phyloP scores from a whole-genome alignment of 2,329 filamentous ascomycete species.

The Microsporum canis region DNA sequence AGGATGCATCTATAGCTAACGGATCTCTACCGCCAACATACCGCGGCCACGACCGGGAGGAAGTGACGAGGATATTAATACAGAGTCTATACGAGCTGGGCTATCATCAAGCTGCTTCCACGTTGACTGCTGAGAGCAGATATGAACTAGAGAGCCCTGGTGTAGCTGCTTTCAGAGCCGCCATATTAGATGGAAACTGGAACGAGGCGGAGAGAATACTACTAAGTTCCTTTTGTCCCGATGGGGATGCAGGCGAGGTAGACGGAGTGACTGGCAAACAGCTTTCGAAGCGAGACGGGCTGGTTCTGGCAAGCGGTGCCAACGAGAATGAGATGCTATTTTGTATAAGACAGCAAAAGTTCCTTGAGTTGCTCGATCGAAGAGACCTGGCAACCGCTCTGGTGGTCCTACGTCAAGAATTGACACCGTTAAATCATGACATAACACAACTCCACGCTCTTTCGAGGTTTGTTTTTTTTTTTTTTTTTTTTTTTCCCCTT shows the following conservation, averaged over 20 bases:
- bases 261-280: slow-evolving; percentile 6
- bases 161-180: slow-evolving; percentile 72
- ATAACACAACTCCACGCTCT: slow-evolving; percentile 66
- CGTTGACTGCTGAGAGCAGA: slow-evolving; percentile 69
- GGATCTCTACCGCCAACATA: slow-evolving; percentile 40
- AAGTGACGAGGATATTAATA: slow-evolving; percentile 84
- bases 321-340: slow-evolving; percentile 75
- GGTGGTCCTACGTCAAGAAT: slow-evolving; percentile 70
- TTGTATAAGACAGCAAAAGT: slow-evolving; percentile 85
- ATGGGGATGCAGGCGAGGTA: slow-evolving; percentile 29
- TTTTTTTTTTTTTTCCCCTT: background rate
- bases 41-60: slow-evolving; percentile 78
- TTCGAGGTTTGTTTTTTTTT: slow-evolving; percentile 46
- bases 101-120: slow-evolving; percentile 64
- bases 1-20: background rate
- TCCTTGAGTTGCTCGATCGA: slow-evolving; percentile 74
- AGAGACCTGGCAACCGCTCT: slow-evolving; percentile 63
- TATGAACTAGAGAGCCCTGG: slow-evolving; percentile 75
- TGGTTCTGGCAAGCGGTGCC: slow-evolving; percentile 64
- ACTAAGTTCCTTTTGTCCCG: slow-evolving; percentile 39
- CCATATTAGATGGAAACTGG: slow-evolving; percentile 75
- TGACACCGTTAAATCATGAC: slow-evolving; percentile 77
- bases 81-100: slow-evolving; percentile 84
- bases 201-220: slow-evolving; percentile 71
- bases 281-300: slow-evolving; percentile 38